Evolutionary conservation across 257 asterid species (phyloP).

Genomic region (Solanum appendiculatum): DNA sequence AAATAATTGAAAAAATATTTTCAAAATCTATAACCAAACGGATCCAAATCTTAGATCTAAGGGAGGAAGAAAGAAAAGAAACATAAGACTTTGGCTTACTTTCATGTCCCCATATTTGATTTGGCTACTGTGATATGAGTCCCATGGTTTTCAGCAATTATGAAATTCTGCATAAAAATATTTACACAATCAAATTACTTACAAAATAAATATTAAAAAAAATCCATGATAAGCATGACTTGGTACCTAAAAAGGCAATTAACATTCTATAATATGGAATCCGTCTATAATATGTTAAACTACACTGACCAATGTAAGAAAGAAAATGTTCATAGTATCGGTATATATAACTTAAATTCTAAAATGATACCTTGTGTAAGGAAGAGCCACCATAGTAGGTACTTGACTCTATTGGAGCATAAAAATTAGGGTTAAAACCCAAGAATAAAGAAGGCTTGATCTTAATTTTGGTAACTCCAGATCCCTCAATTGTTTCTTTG

Average conservation of each 20-base stretch:
- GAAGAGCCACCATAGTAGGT: not conserved
- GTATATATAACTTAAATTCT: not conserved
- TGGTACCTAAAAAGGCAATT: not conserved
- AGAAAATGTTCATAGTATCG: not conserved
- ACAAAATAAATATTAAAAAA: not conserved
- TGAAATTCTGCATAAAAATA: not conserved
- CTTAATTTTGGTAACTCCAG: slow-evolving; percentile 19
- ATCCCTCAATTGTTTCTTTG: slow-evolving; percentile 26
- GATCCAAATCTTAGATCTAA: no score
- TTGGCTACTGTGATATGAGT: not conserved
- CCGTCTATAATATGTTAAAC: not conserved
- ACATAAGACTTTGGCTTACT: not conserved
- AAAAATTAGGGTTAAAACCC: slow-evolving; percentile 28
- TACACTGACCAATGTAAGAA: not conserved
- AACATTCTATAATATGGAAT: not conserved
- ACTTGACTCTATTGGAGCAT: slow-evolving; percentile 1
- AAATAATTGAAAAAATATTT: no score
- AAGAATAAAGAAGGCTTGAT: slow-evolving; percentile 15
- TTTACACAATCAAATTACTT: not conserved
- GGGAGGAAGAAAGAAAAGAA: not conserved
- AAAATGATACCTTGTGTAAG: slow-evolving; percentile 34
- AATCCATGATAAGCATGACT: not conserved
- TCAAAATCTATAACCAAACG: not conserved
- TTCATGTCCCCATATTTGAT: not conserved
- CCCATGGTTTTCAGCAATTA: not conserved